Evolutionary conservation across 306 rosid genomes (phyloP), one percentile per base, ranked within the genome.

Genomic region (Fragaria vesca): DNA sequence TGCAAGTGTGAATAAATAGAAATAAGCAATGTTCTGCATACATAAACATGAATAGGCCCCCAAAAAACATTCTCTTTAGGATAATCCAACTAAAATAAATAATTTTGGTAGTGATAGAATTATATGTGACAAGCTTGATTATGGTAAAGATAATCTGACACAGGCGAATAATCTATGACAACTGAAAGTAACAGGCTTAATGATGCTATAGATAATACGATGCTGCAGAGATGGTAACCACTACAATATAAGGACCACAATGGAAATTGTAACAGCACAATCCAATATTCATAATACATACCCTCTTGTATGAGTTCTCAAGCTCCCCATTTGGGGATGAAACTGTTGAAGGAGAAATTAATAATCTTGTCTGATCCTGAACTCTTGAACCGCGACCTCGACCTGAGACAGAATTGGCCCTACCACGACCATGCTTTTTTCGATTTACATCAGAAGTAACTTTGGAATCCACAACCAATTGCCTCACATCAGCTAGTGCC

Each of bases 351-450:
- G 91, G 77, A 75, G 93, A 80, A 63, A 79, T 66, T 78, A 83
- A 96, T 42, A 85, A 34, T 75, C 60, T 90, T 78, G 75, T 81
- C 82, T 84, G 97, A 86, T 96, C 99, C 76, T 84, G 86, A 83
- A 47, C 82, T 84, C 84, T 91, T 74, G 97, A 81, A 77, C 93
- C 90, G 75, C 99, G 99, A n/a, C 97, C 94, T 73, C 98, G 85
- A 43, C 91, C 87, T 9, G 91, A 88, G 82, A 84, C 86, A 69
- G 90, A 88, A 82, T 79, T 77, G 76, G 92, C 97, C 82, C 98
- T 88, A 83, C 99, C 99, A 61, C 97, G 97, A 61, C 93, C 94
- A 60, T 88, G 86, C 75, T 86, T 96, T 91, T 91, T 96, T 85
- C 81, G 87, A 83, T 82, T 91, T 76, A 70, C 79, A 83, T 96